Conservation (phyloP, 2,329 filamentous ascomycete genomes). For the Xylariaceae sp. region DNA sequence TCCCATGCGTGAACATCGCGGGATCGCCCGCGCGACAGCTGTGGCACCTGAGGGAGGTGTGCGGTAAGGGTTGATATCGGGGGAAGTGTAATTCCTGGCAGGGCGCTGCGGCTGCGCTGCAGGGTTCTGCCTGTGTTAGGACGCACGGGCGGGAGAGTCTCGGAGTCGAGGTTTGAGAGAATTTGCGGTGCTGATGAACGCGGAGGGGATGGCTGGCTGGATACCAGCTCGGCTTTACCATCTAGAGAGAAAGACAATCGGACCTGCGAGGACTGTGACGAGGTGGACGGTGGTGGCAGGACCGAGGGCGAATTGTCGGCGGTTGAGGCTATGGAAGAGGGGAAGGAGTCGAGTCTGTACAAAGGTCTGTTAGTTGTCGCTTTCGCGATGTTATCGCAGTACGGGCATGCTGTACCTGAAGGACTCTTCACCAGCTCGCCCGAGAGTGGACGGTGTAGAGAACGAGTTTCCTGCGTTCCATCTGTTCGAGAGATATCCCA, state of each 20-base stretch:
- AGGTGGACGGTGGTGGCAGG: conserved; percentile 34
- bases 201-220: conserved; percentile 66
- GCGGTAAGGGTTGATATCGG: conserved; percentile 49
- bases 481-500: conserved; percentile 52
- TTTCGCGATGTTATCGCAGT: background rate
- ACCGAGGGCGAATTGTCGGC: conserved; percentile 30
- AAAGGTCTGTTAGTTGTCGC: conserved; percentile 10
- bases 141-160: conserved; percentile 44
- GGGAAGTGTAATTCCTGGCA: conserved; percentile 54
- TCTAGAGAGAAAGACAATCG: conserved; percentile 81
- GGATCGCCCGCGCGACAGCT: conserved; percentile 66
- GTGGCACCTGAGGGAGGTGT: conserved; percentile 51
- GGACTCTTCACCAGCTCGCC: conserved; percentile 37
- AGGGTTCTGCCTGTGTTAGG: conserved; percentile 42
- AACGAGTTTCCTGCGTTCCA: conserved; percentile 52
- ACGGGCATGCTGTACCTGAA: conserved; percentile 35
- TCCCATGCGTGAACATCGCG: conserved; percentile 89
- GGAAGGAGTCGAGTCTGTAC: conserved; percentile 39
- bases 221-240: conserved; percentile 83
- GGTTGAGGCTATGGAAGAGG: conserved; percentile 38
- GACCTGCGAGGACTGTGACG: conserved; percentile 48
- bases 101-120: conserved; percentile 67
- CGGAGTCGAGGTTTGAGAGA: conserved; percentile 31
- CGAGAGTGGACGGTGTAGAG: conserved; percentile 42
- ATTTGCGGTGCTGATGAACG: conserved; percentile 51